Conservation (phyloP, 208 protist genomes). For the Leishmania tarentolae region DNA sequence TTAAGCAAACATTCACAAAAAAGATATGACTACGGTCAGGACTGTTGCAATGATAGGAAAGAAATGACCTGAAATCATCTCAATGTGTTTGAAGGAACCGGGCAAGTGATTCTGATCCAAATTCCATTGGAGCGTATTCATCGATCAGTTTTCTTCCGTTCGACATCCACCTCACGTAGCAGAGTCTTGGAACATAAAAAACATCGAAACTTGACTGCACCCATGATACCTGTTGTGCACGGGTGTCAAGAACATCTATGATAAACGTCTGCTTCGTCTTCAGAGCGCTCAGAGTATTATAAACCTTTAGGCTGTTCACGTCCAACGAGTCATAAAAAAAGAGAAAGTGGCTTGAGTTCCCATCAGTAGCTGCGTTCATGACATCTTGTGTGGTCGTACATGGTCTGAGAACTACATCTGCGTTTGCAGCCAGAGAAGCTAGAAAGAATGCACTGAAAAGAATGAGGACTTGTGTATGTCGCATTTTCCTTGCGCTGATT, state of each 20-base stretch:
- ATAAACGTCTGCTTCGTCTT: slow-evolving; percentile 6
- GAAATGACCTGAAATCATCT: neutral
- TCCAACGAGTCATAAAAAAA: slow-evolving; percentile 43
- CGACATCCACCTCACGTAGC: slow-evolving; percentile 13
- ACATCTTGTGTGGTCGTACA: slow-evolving; percentile 16
- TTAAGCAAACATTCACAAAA: neutral
- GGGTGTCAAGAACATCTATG: slow-evolving; percentile 24
- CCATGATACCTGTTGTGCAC: slow-evolving; percentile 22
- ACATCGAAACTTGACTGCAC: slow-evolving; percentile 24
- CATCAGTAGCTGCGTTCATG: slow-evolving; percentile 7
- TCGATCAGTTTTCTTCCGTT: slow-evolving; percentile 16
- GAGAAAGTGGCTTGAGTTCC: slow-evolving; percentile 19
- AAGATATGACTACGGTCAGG: neutral
- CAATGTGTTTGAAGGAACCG: slow-evolving; percentile 22
- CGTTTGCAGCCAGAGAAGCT: neutral
- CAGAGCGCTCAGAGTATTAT: slow-evolving; percentile 22
- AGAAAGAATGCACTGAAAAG: neutral
- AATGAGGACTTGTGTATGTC: neutral
- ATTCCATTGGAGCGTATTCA: slow-evolving; percentile 12
- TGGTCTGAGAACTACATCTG: slow-evolving; percentile 10
- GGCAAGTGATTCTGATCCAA: slow-evolving; percentile 10
- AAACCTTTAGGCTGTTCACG: slow-evolving; percentile 30
- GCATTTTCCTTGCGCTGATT: slow-evolving; percentile 5
- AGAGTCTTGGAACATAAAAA: slow-evolving; percentile 17
- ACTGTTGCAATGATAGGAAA: neutral